A percentile compares a stretch with the other conserved stretches of the same genome.
These are phyloP conservation scores for Pyrus bretschneideri DNA, from an alignment of 306 rosid genomes.

Conservation along the genomic window DNA sequence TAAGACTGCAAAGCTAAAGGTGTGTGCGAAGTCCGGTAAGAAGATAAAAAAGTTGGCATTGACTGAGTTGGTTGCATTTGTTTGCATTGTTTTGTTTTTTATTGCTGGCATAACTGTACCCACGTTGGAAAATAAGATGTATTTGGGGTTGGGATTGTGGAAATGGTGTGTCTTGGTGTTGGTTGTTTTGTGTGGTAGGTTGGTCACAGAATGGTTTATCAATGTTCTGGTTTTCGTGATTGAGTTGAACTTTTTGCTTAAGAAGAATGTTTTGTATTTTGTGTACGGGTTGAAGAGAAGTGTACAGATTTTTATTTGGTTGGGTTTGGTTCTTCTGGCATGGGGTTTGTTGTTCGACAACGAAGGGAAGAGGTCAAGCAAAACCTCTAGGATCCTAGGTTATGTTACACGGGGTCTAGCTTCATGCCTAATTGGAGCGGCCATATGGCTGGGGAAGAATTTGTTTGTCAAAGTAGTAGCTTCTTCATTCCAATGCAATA, in stretches of 20 bases:
- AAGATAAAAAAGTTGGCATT: conserved; percentile 21
- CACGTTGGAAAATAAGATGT: conserved; percentile 12
- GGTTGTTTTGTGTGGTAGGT: conserved; percentile 63
- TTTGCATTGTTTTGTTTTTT: conserved; percentile 34
- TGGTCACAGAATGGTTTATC: conserved; percentile 62
- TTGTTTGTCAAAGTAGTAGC: conserved; percentile 60
- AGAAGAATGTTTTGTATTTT: conserved; percentile 75
- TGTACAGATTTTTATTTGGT: conserved; percentile 66
- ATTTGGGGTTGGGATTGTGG: conserved; percentile 66
- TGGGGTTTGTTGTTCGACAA: conserved; percentile 54
- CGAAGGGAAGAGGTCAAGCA: conserved; percentile 37
- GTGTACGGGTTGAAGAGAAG: conserved; percentile 69
- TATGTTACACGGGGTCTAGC: conserved; percentile 57
- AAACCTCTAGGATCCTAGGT: conserved; percentile 29
- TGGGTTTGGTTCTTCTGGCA: conserved; percentile 55
- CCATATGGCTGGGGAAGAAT: conserved; percentile 57
- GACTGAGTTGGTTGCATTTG: conserved; percentile 46
- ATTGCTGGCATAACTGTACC: conserved; percentile 35
- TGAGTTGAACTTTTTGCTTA: conserved; percentile 64
- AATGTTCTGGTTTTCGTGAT: conserved; percentile 54
- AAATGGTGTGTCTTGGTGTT: conserved; percentile 57
- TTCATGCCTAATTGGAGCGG: conserved; percentile 55
- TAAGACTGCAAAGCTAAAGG: conserved; percentile 51
- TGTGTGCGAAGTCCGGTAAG: conserved; percentile 31
- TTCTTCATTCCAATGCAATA: conserved; percentile 55